Evolutionary conservation across 2,329 filamentous ascomycete species (phyloP), one percentile per base, ranked within the genome.

Genomic region (Pseudohalonectria lignicola): DNA sequence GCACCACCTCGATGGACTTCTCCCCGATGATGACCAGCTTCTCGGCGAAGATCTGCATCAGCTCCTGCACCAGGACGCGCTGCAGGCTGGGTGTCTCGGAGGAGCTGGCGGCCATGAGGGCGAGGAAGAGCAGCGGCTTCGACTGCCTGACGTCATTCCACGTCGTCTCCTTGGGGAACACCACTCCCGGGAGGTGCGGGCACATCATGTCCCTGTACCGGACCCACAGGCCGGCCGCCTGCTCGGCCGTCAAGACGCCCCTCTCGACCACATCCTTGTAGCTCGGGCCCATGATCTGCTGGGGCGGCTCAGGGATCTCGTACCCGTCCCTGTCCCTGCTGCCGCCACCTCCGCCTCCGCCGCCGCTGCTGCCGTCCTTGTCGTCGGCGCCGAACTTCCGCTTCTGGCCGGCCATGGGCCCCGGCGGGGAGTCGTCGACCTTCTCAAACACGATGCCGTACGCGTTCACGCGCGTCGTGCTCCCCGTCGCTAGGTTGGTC

Each of bases 1-100:
- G 87, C 8, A 93, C 76, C 6, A 94, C 65, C 56, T 94, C 87
- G 15, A 94, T 60, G 26, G 75, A 85, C 64, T 93, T 94, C 49
- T 86, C 79, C 11, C 84, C 86, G 6, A 74, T 72, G 21, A 86
- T 64, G 47, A 92, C 72, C 30, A 90, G 71, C 46, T 76, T 77
- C 32, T 92, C 80, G 3, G 83, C 84, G 39, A 92, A 72, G 10
- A 77, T 64, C 43, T 78, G 75, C 62, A 86, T 82, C 39, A 86
- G 61, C 49, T 92, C 79, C 43, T 71, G 72, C 9, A 79, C 71
- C 12, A 94, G 61, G 19, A 64, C 62, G 9, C 71, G 65, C 52
- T 87, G 83, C 40, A 71, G 62, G 18, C 54, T 54, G 17, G 69
- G 66, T 16, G 65, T 62, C 44, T 79, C 72, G 9, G 73, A 74